A percentile compares a stretch with the other conserved stretches of the same genome.
Conservation (phyloP, 23 red algal genomes). For the Gracilaria domingensis region DNA sequence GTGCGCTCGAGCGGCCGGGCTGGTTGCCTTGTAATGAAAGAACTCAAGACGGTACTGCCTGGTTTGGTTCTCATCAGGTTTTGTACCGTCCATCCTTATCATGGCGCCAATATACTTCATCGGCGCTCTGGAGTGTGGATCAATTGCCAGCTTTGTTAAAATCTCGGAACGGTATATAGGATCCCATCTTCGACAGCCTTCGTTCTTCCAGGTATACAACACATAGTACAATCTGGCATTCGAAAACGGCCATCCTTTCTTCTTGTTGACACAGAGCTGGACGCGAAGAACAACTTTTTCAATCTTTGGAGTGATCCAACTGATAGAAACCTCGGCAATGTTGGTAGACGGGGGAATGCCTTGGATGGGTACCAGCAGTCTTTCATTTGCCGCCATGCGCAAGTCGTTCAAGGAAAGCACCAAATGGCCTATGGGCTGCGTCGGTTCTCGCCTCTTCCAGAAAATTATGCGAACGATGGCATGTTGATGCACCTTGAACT, state of each 20-base stretch:
- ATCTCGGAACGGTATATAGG: slow-evolving; percentile 57
- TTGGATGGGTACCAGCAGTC: background rate
- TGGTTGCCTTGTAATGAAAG: slow-evolving; percentile 52
- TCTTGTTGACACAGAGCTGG: slow-evolving; percentile 19
- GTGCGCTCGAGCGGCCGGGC: background rate
- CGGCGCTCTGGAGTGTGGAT: slow-evolving; percentile 13
- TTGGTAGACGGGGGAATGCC: slow-evolving; percentile 1
- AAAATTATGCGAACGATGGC: slow-evolving; percentile 6
- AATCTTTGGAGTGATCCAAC: slow-evolving; percentile 19
- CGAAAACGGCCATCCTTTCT: slow-evolving; percentile 62
- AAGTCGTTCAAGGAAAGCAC: background rate
- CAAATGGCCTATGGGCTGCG: background rate
- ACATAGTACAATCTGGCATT: slow-evolving; percentile 40
- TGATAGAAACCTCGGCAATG: slow-evolving; percentile 5
- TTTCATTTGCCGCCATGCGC: slow-evolving; percentile 1
- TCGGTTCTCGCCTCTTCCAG: background rate
- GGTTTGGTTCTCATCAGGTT: slow-evolving; percentile 11
- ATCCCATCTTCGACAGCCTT: slow-evolving; percentile 29
- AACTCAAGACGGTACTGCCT: slow-evolving; percentile 55
- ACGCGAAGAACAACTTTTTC: slow-evolving; percentile 21
- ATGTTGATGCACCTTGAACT: background rate
- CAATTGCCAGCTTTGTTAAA: slow-evolving; percentile 4
- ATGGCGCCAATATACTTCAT: slow-evolving; percentile 52
- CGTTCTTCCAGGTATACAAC: slow-evolving; percentile 36
- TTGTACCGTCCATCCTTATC: slow-evolving; percentile 23